Evolutionary conservation across 495 filamentous ascomycete genomes (phyloP), one percentile per base, ranked within the genome.

Genomic region (Penicillium soppii): DNA sequence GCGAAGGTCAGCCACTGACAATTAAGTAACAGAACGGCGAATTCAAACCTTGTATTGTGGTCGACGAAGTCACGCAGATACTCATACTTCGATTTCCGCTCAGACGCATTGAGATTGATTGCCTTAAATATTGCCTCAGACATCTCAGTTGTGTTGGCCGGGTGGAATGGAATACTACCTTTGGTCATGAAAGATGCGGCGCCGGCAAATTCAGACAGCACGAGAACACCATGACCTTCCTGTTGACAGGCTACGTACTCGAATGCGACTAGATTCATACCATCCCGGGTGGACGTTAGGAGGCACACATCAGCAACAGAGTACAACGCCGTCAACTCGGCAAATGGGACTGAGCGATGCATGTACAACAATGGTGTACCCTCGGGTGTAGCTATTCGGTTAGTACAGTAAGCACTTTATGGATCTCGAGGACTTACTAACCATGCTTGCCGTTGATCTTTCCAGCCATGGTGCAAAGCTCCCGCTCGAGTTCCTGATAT

Each of bases 181-280:
- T 90, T 89, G 7, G 57, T 43, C 55, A 96, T 80, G 40, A 86
- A 91, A 46, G 92, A 85, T 0, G 92, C 90, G 0, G 92, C 91
- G 2, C 92, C 92, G 0, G 91, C 87, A 61, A 96, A 95, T 62
- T 96, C 92, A 40, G 91, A 96, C 8, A 97, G 79, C 19, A 96
- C 88, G 78, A 97, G 87, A 4, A 90, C 87, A 6, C 92, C 92
- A 60, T 95, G 87, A 8, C 85, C 80, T 54, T 91, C 79, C 52
- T 86, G 74, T 61, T 96, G 92, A 26, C 86, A 90, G 2, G 92
- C 92, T 41, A 96, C 91, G 69, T 96, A 97, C 68, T 97, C 92
- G 70, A 91, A 96, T 19, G 89, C 91, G 20, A 97, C 92, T 8
- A 96, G 81, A 63, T 97, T 97, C 92, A 97, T 96, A 50, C 92